Evolutionary conservation across 2,329 filamentous ascomycete genomes (phyloP).

Genomic region (Aspergillus sp.): DNA sequence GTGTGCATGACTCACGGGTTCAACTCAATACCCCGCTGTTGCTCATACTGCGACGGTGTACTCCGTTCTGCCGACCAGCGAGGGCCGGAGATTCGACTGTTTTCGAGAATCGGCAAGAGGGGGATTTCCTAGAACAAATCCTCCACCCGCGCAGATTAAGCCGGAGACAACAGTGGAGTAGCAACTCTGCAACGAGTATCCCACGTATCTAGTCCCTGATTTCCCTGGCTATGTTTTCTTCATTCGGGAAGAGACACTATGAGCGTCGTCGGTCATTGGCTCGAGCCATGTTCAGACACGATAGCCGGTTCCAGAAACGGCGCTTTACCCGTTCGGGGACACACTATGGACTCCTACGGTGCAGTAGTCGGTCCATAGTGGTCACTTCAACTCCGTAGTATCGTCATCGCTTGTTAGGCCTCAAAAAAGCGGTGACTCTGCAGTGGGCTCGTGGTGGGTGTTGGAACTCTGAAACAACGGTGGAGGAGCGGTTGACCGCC

Average conservation of each 20-base stretch:
- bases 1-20: not conserved
- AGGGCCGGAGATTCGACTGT: not conserved
- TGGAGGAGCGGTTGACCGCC: slow-evolving; percentile 7
- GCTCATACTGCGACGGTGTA: not conserved
- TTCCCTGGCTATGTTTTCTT: not conserved
- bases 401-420: not conserved
- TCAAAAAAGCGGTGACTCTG: slow-evolving; percentile 12
- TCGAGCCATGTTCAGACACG: not conserved
- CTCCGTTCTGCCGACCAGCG: not conserved
- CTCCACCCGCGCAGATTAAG: not conserved
- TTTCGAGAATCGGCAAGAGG: not conserved
- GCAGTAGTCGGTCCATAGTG: slow-evolving; percentile 4
- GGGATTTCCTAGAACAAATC: not conserved
- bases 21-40: not conserved
- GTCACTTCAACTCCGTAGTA: not conserved
- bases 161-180: not conserved
- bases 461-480: slow-evolving; percentile 10
- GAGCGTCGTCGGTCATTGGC: not conserved
- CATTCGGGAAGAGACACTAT: not conserved
- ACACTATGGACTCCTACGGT: slow-evolving; percentile 2
- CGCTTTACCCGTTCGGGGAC: slow-evolving; percentile 2
- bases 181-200: slow-evolving; percentile 1
- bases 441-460: slow-evolving; percentile 8
- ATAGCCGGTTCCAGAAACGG: not conserved
- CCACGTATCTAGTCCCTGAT: slow-evolving; percentile 1